Conservation (phyloP, 768 basidiomycete species). For the Boletellus sp. region DNA sequence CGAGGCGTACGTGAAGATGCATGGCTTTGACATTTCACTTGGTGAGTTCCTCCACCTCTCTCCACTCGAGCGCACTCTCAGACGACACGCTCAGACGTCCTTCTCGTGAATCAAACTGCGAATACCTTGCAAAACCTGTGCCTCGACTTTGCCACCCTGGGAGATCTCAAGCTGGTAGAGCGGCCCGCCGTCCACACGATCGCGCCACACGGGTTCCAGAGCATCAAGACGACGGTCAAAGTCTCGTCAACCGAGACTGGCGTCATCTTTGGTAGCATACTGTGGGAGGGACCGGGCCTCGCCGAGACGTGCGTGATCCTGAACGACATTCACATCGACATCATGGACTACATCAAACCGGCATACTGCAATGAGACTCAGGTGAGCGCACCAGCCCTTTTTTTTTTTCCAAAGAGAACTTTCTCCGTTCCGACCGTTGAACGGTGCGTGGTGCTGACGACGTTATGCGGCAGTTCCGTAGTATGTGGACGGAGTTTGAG, state of each 20-base stretch:
- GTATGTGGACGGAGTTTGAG: constrained; percentile 99
- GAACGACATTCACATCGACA: constrained; percentile 97
- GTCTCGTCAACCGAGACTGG: constrained; percentile 97
- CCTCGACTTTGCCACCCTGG: constrained; percentile 94
- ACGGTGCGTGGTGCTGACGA: constrained; percentile 3
- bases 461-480: constrained; percentile 64
- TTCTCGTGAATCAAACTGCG: constrained; percentile 92
- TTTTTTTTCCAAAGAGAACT: no score
- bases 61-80: not conserved
- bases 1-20: constrained; percentile 96
- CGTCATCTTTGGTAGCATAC: constrained; percentile 96
- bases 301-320: constrained; percentile 89
- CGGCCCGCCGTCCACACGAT: constrained; percentile 92
- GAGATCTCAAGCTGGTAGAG: constrained; percentile 95
- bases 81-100: constrained; percentile 58
- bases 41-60: constrained; percentile 41
- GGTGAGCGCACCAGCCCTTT: constrained; percentile 38
- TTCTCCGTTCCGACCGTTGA: no score
- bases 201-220: constrained; percentile 96
- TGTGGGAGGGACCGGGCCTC: constrained; percentile 90
- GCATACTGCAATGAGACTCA: constrained; percentile 94
- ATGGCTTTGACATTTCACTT: constrained; percentile 94
- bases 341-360: constrained; percentile 52
- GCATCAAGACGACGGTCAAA: constrained; percentile 98
- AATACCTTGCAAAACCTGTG: constrained; percentile 96